phyloP scores from a whole-genome alignment of 208 protist species.

The Naegleria gruberi region DNA sequence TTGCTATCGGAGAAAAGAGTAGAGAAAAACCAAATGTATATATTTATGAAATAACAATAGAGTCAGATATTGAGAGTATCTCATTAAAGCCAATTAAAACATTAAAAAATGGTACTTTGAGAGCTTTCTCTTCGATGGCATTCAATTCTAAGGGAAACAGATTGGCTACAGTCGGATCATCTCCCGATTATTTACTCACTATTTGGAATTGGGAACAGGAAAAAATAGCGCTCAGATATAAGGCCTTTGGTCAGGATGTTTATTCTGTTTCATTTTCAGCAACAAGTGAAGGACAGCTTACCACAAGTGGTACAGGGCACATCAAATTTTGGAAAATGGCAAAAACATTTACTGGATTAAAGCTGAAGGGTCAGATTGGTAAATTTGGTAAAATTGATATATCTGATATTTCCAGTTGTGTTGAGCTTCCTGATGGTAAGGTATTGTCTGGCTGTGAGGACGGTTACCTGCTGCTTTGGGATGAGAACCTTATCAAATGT shows the following conservation, averaged over 20 bases:
- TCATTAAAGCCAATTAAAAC: conserved; percentile 45
- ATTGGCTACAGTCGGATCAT: conserved; percentile 83
- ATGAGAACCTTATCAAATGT: conserved; percentile 87
- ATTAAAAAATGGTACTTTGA: conserved; percentile 66
- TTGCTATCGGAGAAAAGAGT: conserved; percentile 70
- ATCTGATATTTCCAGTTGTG: conserved; percentile 81
- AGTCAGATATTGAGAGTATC: conserved; percentile 46
- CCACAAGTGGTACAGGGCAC: conserved; percentile 84
- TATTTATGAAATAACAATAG: conserved; percentile 48
- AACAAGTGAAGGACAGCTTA: conserved; percentile 75
- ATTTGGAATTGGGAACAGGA: conserved; percentile 87
- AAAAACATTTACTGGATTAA: conserved; percentile 93
- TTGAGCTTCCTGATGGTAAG: conserved; percentile 82
- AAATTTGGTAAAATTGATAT: conserved; percentile 96
- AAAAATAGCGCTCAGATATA: conserved; percentile 78
- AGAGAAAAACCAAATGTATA: conserved; percentile 51
- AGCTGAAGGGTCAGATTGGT: conserved; percentile 87
- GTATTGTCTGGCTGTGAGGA: conserved; percentile 84
- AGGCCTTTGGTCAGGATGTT: conserved; percentile 91
- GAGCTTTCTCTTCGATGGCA: conserved; percentile 64
- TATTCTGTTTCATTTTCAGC: conserved; percentile 78
- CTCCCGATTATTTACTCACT: conserved; percentile 87
- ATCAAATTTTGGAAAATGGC: conserved; percentile 97
- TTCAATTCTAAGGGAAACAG: conserved; percentile 73
- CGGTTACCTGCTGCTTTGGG: conserved; percentile 90